Base-by-base conservation (phyloP, 2,329 filamentous ascomycete species). In the Verticillium tricorpus region DNA sequence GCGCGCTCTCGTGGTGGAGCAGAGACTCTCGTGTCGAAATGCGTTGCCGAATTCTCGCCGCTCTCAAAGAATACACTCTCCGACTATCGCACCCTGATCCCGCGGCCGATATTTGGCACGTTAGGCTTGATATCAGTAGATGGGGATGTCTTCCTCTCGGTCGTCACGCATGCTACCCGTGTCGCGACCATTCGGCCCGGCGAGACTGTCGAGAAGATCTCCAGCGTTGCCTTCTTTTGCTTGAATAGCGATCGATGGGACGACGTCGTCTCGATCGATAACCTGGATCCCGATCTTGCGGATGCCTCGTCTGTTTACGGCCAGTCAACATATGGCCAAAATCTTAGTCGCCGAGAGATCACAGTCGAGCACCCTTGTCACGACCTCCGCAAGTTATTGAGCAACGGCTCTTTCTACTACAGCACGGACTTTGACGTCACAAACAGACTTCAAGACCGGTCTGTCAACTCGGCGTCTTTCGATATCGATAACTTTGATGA, bases 391-490 rank as follows among this genome's bases (percentile, higher is more conserved):
- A 98, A 97, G 80, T 84, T 99, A 40, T 80, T 99, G 61, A 90
- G 92, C 71, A 93, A 96, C 73, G 93, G 94, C 31, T 96, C 90
- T 34, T 99, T 99, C 73, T 99, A 98, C 74, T 99, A 97, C 78
- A 97, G 93, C 72, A 92, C 92, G n/a, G 93, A 98, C 74, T 99
- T 99, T 74, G 94, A 99, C 73, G 81, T 99, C 57, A 99, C 95
- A 3, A 93, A 96, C 75, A 86, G 95, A 67, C 78, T 98, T 65
- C 95, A 99, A 75, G 90, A 97, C 71, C 88, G 94, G 85, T 92
- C 89, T 15, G 86, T 89, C 61, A 92, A 94, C 72, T 86, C 86
- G 22, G 84, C 88, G 55, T 88, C 90, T 0, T 93, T 98, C 65
- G 91, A 96, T 65, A 92, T 97, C 64, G 93, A 97, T 72, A 95